These are phyloP conservation scores for Candida bentonensis DNA, from an alignment of 805 yeast genomes.

Conservation along the genomic window DNA sequence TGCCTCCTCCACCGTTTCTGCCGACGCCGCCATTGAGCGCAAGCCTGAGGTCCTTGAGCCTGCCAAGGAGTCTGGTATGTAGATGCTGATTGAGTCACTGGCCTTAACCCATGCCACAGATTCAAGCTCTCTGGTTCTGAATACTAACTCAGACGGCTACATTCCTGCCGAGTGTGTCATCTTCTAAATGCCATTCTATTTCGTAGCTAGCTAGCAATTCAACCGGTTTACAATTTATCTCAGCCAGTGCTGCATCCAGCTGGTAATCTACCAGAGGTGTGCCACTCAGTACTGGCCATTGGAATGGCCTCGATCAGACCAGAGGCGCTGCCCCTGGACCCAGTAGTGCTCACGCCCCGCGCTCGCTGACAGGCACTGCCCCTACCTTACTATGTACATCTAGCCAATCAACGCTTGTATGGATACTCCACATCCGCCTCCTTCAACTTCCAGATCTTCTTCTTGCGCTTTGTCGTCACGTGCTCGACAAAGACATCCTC, in stretches of 20 bases:
- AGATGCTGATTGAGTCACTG: not conserved
- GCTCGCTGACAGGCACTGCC: no score
- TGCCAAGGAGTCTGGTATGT: not conserved
- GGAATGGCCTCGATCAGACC: no score
- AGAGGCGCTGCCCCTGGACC: no score
- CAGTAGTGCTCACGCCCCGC: no score
- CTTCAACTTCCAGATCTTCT: conserved; percentile 79
- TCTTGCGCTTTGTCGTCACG: conserved; percentile 55
- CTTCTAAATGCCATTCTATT: not conserved
- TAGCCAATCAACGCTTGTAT: conserved; percentile 27
- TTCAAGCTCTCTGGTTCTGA: not conserved
- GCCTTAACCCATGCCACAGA: no score
- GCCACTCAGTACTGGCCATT: not conserved
- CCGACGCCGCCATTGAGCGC: not conserved
- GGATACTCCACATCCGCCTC: conserved; percentile 79
- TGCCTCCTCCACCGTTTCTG: not conserved
- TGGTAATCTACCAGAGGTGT: not conserved
- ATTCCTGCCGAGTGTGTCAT: not conserved
- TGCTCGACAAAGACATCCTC: conserved; percentile 81
- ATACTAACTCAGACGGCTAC: not conserved
- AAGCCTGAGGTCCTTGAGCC: not conserved
- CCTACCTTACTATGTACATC: not conserved
- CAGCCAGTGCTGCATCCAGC: not conserved
- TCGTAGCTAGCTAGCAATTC: not conserved
- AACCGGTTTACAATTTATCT: not conserved